A percentile compares a stretch with the other conserved stretches of the same genome.
Conservation (phyloP, 2,329 filamentous ascomycete genomes). For the Allantophomopsis cytisporea region DNA sequence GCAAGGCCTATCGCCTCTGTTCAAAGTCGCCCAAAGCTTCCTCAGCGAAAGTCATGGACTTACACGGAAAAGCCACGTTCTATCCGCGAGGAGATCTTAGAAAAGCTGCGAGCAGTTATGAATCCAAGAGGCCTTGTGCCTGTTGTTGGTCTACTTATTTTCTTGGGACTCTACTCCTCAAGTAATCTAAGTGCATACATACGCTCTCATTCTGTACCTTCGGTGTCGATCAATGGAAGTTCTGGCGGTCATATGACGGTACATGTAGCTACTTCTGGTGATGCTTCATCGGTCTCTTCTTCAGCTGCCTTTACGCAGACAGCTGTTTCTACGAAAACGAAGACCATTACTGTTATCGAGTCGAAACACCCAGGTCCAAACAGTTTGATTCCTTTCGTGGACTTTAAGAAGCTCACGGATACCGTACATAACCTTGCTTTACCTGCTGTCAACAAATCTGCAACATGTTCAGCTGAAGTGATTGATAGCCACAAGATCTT, state of each 20-base stretch:
- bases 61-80: constrained; percentile 7
- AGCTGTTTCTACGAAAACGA: constrained; percentile 13
- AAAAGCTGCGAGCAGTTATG: constrained; percentile 3
- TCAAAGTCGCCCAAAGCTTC: constrained; percentile 2
- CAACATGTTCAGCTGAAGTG: constrained; percentile 30
- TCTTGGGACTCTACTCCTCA: constrained; percentile 4
- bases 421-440: constrained; percentile 2
- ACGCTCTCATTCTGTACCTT: neutral
- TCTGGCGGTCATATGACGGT: constrained; percentile 13
- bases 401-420: constrained; percentile 13
- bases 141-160: constrained; percentile 11
- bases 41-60: constrained; percentile 10
- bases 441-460: constrained; percentile 11
- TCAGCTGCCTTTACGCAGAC: constrained; percentile 11
- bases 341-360: constrained; percentile 18
- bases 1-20: neutral
- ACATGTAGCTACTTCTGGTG: constrained; percentile 12
- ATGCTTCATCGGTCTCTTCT: constrained; percentile 7
- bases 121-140: constrained; percentile 13
- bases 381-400: constrained; percentile 25
- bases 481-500: constrained; percentile 35
- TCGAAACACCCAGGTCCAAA: constrained; percentile 20
- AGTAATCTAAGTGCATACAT: neutral
- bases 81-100: constrained; percentile 3
- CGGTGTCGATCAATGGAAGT: constrained; percentile 8